Evolutionary conservation across 1,139 yeast species (phyloP), one percentile per base, ranked within the genome.

Genomic region (Hanseniaspora uvarum): DNA sequence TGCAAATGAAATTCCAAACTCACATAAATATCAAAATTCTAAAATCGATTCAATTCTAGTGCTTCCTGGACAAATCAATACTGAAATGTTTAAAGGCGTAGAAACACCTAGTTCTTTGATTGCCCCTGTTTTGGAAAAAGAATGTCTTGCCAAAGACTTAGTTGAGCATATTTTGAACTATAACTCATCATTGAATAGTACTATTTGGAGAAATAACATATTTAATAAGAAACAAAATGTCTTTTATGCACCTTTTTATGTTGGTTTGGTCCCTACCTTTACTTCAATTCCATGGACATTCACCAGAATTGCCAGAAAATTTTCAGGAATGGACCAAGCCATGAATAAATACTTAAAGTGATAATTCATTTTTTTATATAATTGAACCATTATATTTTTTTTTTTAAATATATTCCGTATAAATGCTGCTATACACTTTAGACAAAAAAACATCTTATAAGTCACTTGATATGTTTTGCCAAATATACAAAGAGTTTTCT

Each of bases 21-120:
- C 36, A 4, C 3, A 1, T 1, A 24, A 59, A 94, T 86, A 63
- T 65, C 86, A 38, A 18, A 14, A 12, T 81, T 81, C 0, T 30
- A 33, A 39, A n/a, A 58, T 57, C 10, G 86, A 1, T 76, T 83
- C 95, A 0, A 68, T 89, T 54, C 71, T 89, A 41, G 74, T 89
- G 0, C 82, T 94, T 61, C 95, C 96, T 0, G 97, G 98, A 0
- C 96, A 89, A 64, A 66, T 89, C 57, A 75, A 73, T 54, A 86
- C 96, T 0, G 63, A 67, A 5, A 76, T 89, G 86, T 89, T 89
- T 64, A 70, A 69, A 33, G 80, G 81, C 2, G 84, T 89, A 5
- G 60, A 66, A 30, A 83, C 95, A 0, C 96, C 96, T 0, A 80
- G 86, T 4, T 68, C 73, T 1, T 58, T 83, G 3, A 65, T 88